These are phyloP conservation scores for Spongiforma sp. DNA, from an alignment of 1,284 basidiomycete genomes.

Conservation along the genomic window DNA sequence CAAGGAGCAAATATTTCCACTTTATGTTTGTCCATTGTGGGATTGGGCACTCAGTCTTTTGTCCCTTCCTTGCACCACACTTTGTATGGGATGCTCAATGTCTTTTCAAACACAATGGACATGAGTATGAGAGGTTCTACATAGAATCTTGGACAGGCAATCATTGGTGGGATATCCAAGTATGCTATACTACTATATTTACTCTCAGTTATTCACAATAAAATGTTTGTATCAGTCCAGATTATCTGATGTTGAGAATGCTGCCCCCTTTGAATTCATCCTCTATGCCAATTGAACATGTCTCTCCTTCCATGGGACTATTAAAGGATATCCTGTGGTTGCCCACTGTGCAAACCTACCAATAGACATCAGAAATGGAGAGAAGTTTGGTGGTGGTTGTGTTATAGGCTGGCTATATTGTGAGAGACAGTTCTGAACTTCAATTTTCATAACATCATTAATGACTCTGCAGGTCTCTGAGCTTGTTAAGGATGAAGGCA, in stretches of 20 bases:
- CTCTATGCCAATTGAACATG: slow-evolving; percentile 52
- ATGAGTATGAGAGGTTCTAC: slow-evolving; percentile 22
- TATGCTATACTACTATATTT: slow-evolving; percentile 11
- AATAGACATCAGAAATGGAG: slow-evolving; percentile 41
- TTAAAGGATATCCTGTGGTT: slow-evolving; percentile 49
- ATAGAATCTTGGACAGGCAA: slow-evolving; percentile 36
- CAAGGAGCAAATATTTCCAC: neutral
- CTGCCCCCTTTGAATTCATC: slow-evolving; percentile 28
- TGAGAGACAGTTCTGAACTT: slow-evolving; percentile 29
- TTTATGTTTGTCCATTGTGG: neutral
- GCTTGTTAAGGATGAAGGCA: neutral
- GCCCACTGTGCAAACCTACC: slow-evolving; percentile 43
- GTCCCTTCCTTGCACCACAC: neutral
- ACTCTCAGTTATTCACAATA: neutral
- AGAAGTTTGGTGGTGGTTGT: slow-evolving; percentile 40
- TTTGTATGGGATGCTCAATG: neutral
- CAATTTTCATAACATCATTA: neutral
- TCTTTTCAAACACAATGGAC: slow-evolving; percentile 21
- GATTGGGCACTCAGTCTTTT: neutral
- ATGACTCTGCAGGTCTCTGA: neutral
- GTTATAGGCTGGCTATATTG: slow-evolving; percentile 52
- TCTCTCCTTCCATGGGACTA: slow-evolving; percentile 47
- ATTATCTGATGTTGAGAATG: neutral
- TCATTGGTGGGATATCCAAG: slow-evolving; percentile 37
- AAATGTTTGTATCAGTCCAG: slow-evolving; percentile 1